These are phyloP conservation scores for Penicillium psychrofluorescens DNA, from an alignment of 495 filamentous ascomycete genomes.

Conservation along the genomic window DNA sequence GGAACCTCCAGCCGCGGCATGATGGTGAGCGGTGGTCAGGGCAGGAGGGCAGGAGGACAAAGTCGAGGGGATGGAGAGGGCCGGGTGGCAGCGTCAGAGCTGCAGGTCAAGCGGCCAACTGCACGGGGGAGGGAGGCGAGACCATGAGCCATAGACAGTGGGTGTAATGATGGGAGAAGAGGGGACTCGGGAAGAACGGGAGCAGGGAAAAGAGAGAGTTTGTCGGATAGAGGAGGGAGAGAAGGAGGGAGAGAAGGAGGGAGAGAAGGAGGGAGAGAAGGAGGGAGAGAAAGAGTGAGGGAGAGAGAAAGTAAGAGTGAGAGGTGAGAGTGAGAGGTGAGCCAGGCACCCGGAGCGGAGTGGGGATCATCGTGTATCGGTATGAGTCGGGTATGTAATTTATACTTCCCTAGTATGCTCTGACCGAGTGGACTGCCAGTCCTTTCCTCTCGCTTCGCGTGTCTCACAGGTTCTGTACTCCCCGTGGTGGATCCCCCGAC, in stretches of 20 bases:
- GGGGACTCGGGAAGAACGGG: conserved; percentile 1
- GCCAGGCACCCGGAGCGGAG: no score
- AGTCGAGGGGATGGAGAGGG: conserved; percentile 20
- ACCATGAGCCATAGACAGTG: conserved; percentile 31
- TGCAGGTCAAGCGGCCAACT: conserved; percentile 41
- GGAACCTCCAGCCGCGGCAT: conserved; percentile 42
- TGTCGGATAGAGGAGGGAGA: conserved; percentile 3
- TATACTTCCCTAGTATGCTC: no score
- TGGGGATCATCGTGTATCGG: no score
- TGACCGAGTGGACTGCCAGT: no score
- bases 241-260: not conserved
- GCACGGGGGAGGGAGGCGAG: conserved; percentile 27
- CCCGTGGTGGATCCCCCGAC: no score
- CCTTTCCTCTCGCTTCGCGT: no score
- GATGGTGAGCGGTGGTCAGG: conserved; percentile 12
- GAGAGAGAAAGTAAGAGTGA: no score
- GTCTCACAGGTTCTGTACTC: no score
- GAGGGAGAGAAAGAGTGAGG: not conserved
- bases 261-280: conserved; percentile 2
- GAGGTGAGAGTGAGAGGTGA: no score
- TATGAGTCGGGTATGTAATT: no score
- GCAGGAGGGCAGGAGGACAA: conserved; percentile 1
- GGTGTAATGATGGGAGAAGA: conserved; percentile 13
- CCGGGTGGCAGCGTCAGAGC: conserved; percentile 37
- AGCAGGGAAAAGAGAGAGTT: conserved; percentile 3